Base-by-base conservation (phyloP, 208 protist species). In the Acanthamoeba lenticulata region DNA sequence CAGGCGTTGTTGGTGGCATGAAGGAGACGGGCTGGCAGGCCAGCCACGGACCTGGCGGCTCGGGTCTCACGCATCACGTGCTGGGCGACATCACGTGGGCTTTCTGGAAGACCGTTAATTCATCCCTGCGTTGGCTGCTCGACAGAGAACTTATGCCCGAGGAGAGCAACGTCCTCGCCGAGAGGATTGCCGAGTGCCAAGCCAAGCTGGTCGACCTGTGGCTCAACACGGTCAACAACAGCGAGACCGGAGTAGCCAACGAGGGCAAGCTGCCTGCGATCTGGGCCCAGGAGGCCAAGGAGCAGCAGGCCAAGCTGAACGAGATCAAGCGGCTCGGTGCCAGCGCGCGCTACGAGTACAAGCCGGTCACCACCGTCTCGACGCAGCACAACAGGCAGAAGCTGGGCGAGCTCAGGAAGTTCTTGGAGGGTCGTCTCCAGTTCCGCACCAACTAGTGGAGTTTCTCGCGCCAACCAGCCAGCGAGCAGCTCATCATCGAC, bases 21-120 rank as follows among this genome's bases (percentile, higher is more conserved):
- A 91, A 91, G 85, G 85, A 91, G 44, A 69, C 55, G 19, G 85
- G 85, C 45, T 91, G 85, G 85, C 85, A 91, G 42, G 85, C 85
- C 32, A 91, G 85, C 85, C 85, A 91, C 55, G 85, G 85, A 17
- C 85, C 85, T 15, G 85, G 85, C 85, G 85, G 34, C 38, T 52
- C 38, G 27, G 85, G 85, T 36, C 57, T 91, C 17, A 91, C 45
- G 19, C 57, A 69, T 9, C 19, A 27, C 57, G 85, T 91, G 24
- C 85, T 91, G 24, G 85, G 52, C 55, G 85, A 91, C 85, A 91
- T 91, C 85, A 49, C 52, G 3, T 91, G 85, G 85, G 45, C 85
- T 32, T 91, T 93, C 62, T 93, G 89, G 89, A 93, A 93, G 60
- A 93, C 38, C 13, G 34, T 93, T 6, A 79, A 40, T 27, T 93